A percentile compares a stretch with the other conserved stretches of the same genome.
Conservation (phyloP, 2,329 filamentous ascomycete genomes). For the Diplodia sapinea region DNA sequence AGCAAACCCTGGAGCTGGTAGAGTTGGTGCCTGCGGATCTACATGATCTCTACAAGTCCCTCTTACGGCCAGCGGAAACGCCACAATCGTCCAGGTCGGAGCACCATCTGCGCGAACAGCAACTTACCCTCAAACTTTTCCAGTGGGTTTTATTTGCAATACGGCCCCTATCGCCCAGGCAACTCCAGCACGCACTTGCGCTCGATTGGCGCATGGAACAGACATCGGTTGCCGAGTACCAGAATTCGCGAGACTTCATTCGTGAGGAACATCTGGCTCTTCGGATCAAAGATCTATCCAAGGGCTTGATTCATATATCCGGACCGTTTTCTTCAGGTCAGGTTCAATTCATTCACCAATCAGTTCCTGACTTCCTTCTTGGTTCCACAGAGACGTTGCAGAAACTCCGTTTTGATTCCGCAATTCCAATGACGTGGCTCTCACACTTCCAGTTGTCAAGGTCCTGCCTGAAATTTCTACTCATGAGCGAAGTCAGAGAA, state of each 20-base stretch:
- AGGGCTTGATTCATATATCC: background rate
- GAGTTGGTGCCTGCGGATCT: background rate
- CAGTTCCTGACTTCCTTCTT: background rate
- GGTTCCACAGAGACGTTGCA: background rate
- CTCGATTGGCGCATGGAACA: background rate
- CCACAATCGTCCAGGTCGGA: background rate
- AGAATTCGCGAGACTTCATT: background rate
- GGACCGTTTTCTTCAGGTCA: background rate
- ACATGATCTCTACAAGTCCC: background rate
- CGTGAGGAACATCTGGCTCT: background rate
- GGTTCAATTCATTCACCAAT: constrained; percentile 3
- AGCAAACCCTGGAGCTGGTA: background rate
- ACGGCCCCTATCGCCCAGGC: background rate
- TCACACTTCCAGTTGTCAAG: background rate
- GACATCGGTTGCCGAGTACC: background rate
- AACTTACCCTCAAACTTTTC: background rate
- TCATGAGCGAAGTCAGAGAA: background rate
- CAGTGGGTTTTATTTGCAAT: background rate
- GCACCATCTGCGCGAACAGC: background rate
- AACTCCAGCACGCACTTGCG: constrained; percentile 6
- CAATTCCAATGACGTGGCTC: background rate
- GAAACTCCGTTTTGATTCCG: background rate
- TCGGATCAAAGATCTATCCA: background rate
- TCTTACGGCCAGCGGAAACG: background rate
- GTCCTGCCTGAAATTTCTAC: background rate